phyloP scores from a whole-genome alignment of 129 eudicot genomes.

The Gnaphalium uliginosum region DNA sequence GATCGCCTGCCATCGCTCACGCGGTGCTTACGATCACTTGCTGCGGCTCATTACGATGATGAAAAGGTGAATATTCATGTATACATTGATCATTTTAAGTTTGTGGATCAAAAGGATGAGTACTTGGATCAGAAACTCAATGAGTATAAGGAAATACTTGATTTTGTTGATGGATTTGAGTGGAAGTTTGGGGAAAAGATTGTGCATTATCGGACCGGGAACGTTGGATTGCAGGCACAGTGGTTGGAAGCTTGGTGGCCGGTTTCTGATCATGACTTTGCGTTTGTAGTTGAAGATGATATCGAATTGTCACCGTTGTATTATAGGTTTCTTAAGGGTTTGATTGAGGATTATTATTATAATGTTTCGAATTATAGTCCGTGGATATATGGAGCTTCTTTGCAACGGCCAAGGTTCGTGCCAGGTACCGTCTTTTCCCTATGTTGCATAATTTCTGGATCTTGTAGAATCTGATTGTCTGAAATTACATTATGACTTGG shows the following conservation, averaged over 20 bases:
- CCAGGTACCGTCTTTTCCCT: constrained; percentile 61
- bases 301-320: constrained; percentile 81
- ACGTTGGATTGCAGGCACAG: constrained; percentile 91
- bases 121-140: constrained; percentile 49
- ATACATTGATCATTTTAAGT: constrained; percentile 69
- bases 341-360: constrained; percentile 68
- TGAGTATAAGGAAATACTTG: constrained; percentile 57
- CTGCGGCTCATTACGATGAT: constrained; percentile 60
- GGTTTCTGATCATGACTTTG: constrained; percentile 69
- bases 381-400: constrained; percentile 77
- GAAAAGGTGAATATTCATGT: constrained; percentile 71
- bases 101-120: constrained; percentile 36
- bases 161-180: constrained; percentile 75
- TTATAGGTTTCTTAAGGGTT: constrained; percentile 60
- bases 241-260: constrained; percentile 99
- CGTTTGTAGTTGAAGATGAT: constrained; percentile 95
- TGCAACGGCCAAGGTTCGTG: constrained; percentile 94
- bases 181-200: constrained; percentile 80
- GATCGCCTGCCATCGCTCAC: constrained; percentile 81
- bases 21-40: constrained; percentile 75
- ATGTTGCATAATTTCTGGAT: constrained; percentile 8
- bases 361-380: constrained; percentile 74
- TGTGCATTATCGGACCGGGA: constrained; percentile 81
- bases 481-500: neutral
- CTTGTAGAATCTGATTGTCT: neutral